phyloP scores from a whole-genome alignment of 108 stramenopile species.

The Cyclotella sp. region DNA sequence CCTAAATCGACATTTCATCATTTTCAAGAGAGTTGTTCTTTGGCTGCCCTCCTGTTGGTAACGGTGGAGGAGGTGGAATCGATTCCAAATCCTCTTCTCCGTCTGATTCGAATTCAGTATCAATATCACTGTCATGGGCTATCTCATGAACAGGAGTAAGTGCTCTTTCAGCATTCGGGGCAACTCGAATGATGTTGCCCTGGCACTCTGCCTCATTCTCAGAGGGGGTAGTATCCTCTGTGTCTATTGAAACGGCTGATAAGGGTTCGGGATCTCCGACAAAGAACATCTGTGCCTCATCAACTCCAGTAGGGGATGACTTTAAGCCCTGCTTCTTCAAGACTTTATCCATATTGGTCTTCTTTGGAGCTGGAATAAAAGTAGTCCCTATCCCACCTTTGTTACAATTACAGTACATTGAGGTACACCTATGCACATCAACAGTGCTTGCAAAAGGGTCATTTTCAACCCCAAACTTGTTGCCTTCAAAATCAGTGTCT shows the following conservation, averaged over 20 bases:
- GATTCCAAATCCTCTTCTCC: slow-evolving; percentile 23
- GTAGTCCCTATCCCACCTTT: slow-evolving; percentile 17
- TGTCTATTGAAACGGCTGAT: background rate
- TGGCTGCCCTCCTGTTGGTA: slow-evolving; percentile 3
- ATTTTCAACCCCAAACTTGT: slow-evolving; percentile 6
- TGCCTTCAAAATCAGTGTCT: slow-evolving; percentile 24
- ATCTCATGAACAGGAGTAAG: slow-evolving; percentile 34
- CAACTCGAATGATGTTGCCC: slow-evolving; percentile 13
- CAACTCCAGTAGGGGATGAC: slow-evolving; percentile 23
- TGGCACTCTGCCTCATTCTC: background rate
- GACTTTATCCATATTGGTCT: slow-evolving; percentile 16
- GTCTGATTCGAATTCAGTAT: slow-evolving; percentile 46
- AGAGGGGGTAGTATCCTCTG: background rate
- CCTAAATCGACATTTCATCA: slow-evolving; percentile 47
- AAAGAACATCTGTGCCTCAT: slow-evolving; percentile 24
- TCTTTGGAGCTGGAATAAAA: slow-evolving; percentile 43
- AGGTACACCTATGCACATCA: slow-evolving; percentile 50
- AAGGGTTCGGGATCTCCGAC: slow-evolving; percentile 6
- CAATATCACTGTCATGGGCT: slow-evolving; percentile 48
- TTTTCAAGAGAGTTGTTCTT: slow-evolving; percentile 1
- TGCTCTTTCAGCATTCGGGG: slow-evolving; percentile 14
- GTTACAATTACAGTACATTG: slow-evolving; percentile 44
- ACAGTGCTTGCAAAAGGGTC: slow-evolving; percentile 46
- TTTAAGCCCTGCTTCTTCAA: slow-evolving; percentile 5
- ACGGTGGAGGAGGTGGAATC: slow-evolving; percentile 45